phyloP scores from a whole-genome alignment of 805 yeast genomes.

The Nakazawaea siamensis region DNA sequence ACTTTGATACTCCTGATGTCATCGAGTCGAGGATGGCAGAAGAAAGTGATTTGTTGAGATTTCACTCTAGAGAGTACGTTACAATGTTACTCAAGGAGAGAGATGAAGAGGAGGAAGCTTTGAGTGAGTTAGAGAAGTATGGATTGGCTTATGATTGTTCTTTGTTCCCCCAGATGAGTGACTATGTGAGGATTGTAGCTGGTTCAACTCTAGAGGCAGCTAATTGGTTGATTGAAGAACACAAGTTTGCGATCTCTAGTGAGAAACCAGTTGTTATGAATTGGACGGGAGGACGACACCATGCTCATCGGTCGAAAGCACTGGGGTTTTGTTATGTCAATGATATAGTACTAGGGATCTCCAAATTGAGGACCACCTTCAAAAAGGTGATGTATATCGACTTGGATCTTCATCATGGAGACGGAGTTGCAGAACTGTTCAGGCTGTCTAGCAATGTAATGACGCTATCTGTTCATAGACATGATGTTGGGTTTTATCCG shows the following conservation, averaged over 20 bases:
- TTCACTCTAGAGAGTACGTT: slow-evolving; percentile 41
- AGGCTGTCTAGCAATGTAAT: slow-evolving; percentile 43
- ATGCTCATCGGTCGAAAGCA: slow-evolving; percentile 44
- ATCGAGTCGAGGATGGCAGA: no score
- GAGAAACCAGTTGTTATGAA: slow-evolving; percentile 37
- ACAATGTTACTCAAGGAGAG: slow-evolving; percentile 26
- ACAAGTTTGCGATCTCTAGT: not conserved
- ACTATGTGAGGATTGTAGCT: slow-evolving; percentile 40
- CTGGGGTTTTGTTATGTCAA: slow-evolving; percentile 71
- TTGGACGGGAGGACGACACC: slow-evolving; percentile 82
- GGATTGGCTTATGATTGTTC: slow-evolving; percentile 63
- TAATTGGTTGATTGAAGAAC: slow-evolving; percentile 19
- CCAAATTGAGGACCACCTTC: slow-evolving; percentile 37
- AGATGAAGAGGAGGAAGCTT: slow-evolving; percentile 9
- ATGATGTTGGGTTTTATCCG: slow-evolving; percentile 64
- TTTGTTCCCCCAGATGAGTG: slow-evolving; percentile 41
- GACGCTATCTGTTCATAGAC: slow-evolving; percentile 57
- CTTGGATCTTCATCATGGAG: slow-evolving; percentile 74
- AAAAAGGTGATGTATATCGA: slow-evolving; percentile 53
- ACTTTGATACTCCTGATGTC: no score
- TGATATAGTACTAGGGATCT: slow-evolving; percentile 55
- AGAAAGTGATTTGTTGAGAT: slow-evolving; percentile 32
- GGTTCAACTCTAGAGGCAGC: slow-evolving; percentile 54
- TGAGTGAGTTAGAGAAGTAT: slow-evolving; percentile 12
- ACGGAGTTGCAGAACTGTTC: slow-evolving; percentile 69